These are phyloP conservation scores for Warburgia ugandensis DNA, from an alignment of 164 flowering plant genomes.

Conservation along the genomic window DNA sequence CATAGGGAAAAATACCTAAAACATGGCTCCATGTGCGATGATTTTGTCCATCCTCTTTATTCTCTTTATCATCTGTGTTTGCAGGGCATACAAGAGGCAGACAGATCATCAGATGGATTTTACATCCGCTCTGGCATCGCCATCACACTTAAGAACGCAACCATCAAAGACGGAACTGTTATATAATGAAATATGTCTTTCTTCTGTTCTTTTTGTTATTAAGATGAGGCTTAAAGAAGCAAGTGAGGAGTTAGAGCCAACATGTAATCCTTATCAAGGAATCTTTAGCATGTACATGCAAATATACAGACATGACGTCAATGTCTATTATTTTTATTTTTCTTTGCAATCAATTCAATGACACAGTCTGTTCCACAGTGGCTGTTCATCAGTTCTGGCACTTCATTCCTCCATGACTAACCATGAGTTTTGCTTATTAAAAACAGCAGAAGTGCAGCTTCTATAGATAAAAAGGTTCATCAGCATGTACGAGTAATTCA, in stretches of 20 bases:
- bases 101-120: constrained; percentile 82
- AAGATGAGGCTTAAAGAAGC: neutral
- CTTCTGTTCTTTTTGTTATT: constrained; percentile 6
- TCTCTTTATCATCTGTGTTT: neutral
- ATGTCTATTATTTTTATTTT: too few species aligned
- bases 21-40: too few species aligned
- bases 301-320: too few species aligned
- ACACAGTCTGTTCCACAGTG: too few species aligned
- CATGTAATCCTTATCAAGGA: constrained; percentile 4
- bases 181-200: constrained; percentile 28
- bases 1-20: neutral
- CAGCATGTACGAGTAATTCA: too few species aligned
- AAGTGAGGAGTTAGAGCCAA: constrained; percentile 1
- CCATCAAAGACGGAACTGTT: constrained; percentile 59
- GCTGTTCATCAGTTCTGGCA: too few species aligned
- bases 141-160: constrained; percentile 55
- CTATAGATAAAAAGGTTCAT: too few species aligned
- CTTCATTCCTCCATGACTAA: too few species aligned
- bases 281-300: too few species aligned
- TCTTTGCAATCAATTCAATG: too few species aligned
- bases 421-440: too few species aligned
- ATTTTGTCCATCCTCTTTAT: neutral
- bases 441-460: too few species aligned
- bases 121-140: constrained; percentile 88
- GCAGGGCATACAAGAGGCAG: constrained; percentile 91